Conservation (phyloP, 306 rosid genomes). For the Prosopis cineraria region DNA sequence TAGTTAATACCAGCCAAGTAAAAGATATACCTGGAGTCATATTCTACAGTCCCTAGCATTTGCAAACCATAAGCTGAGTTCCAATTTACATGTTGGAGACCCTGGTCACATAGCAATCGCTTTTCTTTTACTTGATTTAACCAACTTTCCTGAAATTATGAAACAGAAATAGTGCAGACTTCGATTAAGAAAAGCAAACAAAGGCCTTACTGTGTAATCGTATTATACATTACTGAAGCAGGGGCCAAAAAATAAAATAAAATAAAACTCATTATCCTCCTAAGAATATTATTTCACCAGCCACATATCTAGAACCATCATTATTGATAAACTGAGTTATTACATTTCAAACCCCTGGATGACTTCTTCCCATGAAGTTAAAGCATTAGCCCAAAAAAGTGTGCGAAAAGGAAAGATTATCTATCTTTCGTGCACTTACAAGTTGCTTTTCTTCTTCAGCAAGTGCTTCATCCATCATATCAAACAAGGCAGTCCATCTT, state of each 20-base stretch:
- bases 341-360: neutral
- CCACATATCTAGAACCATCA: conserved; percentile 23
- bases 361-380: neutral
- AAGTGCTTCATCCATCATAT: conserved; percentile 86
- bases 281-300: neutral
- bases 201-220: neutral
- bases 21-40: conserved; percentile 56
- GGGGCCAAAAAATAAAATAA: neutral
- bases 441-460: conserved; percentile 93
- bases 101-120: conserved; percentile 79
- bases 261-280: conserved; percentile 2
- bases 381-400: conserved; percentile 9
- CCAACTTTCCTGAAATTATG: conserved; percentile 84
- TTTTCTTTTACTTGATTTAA: conserved; percentile 88
- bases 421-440: conserved; percentile 48
- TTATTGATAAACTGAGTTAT: neutral
- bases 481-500: conserved; percentile 79
- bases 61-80: conserved; percentile 47
- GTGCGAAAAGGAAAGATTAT: neutral
- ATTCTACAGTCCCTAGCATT: conserved; percentile 55
- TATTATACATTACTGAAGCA: conserved; percentile 1
- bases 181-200: conserved; percentile 22
- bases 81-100: conserved; percentile 63
- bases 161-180: conserved; percentile 28
- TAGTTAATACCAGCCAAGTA: conserved; percentile 15